A percentile compares a stretch with the other conserved stretches of the same genome.
Evolutionary conservation across 768 basidiomycete genomes (phyloP).

Genomic region (Artomyces pyxidatus): DNA sequence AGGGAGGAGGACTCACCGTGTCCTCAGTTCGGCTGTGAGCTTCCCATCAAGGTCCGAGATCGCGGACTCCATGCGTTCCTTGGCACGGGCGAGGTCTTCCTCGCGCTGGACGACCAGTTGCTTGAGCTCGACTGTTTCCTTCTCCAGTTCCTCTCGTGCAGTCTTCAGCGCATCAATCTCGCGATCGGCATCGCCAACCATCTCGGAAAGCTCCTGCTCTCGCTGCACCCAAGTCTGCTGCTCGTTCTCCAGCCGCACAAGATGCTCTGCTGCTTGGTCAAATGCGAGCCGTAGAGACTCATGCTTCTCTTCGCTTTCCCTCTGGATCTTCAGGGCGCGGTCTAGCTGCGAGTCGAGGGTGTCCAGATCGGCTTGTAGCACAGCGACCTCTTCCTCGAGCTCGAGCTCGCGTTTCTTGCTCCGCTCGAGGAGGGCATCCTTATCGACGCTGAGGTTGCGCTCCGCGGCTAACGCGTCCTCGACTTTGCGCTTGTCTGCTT

Average conservation of each 20-base stretch:
- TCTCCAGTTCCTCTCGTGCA: slow-evolving; percentile 56
- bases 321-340: slow-evolving; percentile 67
- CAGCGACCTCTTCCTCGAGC: slow-evolving; percentile 76
- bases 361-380: slow-evolving; percentile 78
- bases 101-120: slow-evolving; percentile 65
- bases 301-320: slow-evolving; percentile 73
- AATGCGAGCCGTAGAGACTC: slow-evolving; percentile 64
- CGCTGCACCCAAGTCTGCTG: slow-evolving; percentile 56
- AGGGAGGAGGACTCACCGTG: slow-evolving; percentile 39
- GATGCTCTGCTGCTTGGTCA: slow-evolving; percentile 79
- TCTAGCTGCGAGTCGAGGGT: slow-evolving; percentile 81
- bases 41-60: slow-evolving; percentile 66
- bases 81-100: slow-evolving; percentile 66
- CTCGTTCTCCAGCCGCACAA: slow-evolving; percentile 73
- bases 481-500: slow-evolving; percentile 76
- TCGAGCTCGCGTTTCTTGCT: slow-evolving; percentile 81
- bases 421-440: slow-evolving; percentile 73
- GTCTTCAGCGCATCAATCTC: slow-evolving; percentile 50
- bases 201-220: slow-evolving; percentile 56
- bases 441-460: slow-evolving; percentile 69
- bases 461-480: slow-evolving; percentile 81
- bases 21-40: slow-evolving; percentile 53
- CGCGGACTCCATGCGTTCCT: slow-evolving; percentile 62
- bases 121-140: slow-evolving; percentile 61
- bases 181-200: slow-evolving; percentile 48